Evolutionary conservation across 176 grass and related monocot genomes (phyloP).

Genomic region (Cymbopogon citratus): DNA sequence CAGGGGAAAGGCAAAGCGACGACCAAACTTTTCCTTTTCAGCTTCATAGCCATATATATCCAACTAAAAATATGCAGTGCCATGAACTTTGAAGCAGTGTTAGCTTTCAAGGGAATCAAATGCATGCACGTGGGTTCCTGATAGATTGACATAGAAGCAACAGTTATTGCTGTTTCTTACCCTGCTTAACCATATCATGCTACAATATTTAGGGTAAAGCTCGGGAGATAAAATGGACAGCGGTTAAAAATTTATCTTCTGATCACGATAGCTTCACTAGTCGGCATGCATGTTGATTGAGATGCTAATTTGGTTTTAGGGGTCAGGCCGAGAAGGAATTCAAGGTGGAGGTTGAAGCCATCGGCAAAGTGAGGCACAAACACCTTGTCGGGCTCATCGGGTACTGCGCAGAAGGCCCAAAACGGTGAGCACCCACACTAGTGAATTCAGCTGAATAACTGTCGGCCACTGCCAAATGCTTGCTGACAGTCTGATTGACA

Average conservation of each 20-base stretch:
- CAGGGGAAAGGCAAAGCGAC: slow-evolving; percentile 35
- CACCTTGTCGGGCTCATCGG: slow-evolving; percentile 86
- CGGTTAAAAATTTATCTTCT: neutral
- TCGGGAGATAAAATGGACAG: neutral
- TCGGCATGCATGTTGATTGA: neutral
- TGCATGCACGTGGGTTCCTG: slow-evolving; percentile 26
- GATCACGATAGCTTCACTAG: neutral
- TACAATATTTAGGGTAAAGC: neutral
- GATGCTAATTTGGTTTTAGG: slow-evolving; percentile 32
- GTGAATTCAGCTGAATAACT: slow-evolving; percentile 11
- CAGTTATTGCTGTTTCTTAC: slow-evolving; percentile 16
- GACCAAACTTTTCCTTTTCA: slow-evolving; percentile 43
- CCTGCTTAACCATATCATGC: neutral
- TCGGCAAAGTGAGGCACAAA: slow-evolving; percentile 95
- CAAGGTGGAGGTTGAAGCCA: slow-evolving; percentile 96
- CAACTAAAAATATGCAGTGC: neutral
- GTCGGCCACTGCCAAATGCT: neutral
- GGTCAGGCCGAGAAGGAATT: slow-evolving; percentile 98
- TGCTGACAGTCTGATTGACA: neutral
- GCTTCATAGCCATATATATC: slow-evolving; percentile 7
- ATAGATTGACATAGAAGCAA: slow-evolving; percentile 17
- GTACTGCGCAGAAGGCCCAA: slow-evolving; percentile 80
- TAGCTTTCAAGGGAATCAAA: slow-evolving; percentile 38
- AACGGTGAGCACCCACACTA: slow-evolving; percentile 46
- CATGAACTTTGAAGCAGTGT: slow-evolving; percentile 28